These are phyloP conservation scores for Xylaria polymorpha DNA, from an alignment of 2,329 filamentous ascomycete genomes.

Conservation along the genomic window DNA sequence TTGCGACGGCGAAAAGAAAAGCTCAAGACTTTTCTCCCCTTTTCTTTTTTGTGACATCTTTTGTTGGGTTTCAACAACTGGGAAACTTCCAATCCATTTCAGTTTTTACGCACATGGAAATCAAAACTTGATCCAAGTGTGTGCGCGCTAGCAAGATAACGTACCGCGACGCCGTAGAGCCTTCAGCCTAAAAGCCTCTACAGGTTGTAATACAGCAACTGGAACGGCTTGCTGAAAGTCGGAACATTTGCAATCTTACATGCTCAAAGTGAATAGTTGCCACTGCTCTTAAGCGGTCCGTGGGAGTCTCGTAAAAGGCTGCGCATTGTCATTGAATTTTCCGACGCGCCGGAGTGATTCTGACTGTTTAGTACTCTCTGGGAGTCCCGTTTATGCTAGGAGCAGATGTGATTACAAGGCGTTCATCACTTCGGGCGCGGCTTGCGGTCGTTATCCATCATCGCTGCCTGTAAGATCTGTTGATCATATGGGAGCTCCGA, in stretches of 20 bases:
- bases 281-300: background rate
- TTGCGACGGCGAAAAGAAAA: constrained; percentile 37
- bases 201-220: constrained; percentile 2
- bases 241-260: constrained; percentile 1
- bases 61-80: constrained; percentile 47
- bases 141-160: constrained; percentile 9
- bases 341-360: background rate
- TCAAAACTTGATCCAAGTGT: constrained; percentile 21
- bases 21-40: constrained; percentile 27
- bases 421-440: constrained; percentile 43
- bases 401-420: background rate
- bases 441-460: constrained; percentile 43
- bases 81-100: constrained; percentile 36
- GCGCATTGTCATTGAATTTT: constrained; percentile 3
- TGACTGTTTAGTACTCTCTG: background rate
- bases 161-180: background rate
- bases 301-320: background rate
- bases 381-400: background rate
- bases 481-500: constrained; percentile 44
- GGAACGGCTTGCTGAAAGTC: constrained; percentile 10
- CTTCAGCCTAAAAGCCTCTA: background rate
- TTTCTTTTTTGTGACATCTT: constrained; percentile 34
- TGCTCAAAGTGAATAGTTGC: background rate
- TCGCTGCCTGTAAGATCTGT: constrained; percentile 43
- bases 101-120: constrained; percentile 21